These are phyloP conservation scores for Diaporthe aspalathi DNA, from an alignment of 2,329 filamentous ascomycete genomes.

Conservation along the genomic window DNA sequence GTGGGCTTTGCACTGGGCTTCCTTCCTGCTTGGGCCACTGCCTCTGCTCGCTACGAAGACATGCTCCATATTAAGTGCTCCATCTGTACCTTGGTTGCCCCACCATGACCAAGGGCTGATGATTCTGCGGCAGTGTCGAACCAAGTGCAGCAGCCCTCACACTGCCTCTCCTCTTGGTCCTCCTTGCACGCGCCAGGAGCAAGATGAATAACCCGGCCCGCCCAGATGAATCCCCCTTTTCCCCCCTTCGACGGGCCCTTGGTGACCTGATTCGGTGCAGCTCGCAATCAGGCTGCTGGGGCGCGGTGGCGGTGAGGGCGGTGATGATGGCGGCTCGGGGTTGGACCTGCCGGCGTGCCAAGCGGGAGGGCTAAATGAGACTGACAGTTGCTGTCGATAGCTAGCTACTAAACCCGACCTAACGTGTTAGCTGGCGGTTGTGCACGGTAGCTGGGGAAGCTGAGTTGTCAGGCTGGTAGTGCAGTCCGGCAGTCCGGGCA, in stretches of 20 bases:
- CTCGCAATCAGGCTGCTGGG: conserved; percentile 5
- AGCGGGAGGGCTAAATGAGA: neutral
- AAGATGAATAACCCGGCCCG: conserved; percentile 19
- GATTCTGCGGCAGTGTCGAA: neutral
- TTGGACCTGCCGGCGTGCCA: neutral
- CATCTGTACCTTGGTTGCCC: conserved; percentile 3
- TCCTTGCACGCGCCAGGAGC: conserved; percentile 13
- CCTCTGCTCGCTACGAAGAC: neutral
- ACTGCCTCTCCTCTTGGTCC: neutral
- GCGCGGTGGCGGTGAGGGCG: conserved; percentile 17
- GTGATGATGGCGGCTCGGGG: neutral
- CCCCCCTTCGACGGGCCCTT: neutral
- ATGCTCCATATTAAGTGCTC: neutral
- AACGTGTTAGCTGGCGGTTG: neutral
- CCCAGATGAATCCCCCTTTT: conserved; percentile 19
- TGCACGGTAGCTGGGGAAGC: neutral
- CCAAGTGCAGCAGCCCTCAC: neutral
- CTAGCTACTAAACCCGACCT: neutral
- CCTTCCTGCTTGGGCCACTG: neutral
- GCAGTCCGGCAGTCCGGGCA: neutral
- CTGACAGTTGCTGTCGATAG: neutral
- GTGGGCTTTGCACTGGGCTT: neutral
- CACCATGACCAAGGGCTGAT: conserved; percentile 23
- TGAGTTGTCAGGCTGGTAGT: neutral
- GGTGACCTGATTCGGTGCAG: conserved; percentile 21